Evolutionary conservation across 441 rosid species (phyloP).

Genomic region (Gossypium davidsonii): DNA sequence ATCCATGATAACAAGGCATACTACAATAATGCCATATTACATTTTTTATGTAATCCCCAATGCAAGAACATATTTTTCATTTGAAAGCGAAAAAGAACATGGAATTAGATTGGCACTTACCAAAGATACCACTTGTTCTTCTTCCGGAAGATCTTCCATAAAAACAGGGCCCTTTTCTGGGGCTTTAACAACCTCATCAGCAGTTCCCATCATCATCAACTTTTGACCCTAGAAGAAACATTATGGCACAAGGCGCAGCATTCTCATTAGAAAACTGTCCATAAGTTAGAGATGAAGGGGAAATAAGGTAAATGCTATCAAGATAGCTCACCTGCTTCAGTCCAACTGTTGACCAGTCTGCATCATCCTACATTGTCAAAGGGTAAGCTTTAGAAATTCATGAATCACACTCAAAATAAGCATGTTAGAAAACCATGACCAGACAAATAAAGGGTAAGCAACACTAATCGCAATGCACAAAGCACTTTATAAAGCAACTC

Average conservation of each 20-base stretch:
- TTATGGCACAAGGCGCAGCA: background rate
- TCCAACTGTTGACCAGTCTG: conserved; percentile 83
- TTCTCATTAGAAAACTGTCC: background rate
- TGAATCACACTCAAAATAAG: background rate
- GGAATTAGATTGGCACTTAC: conserved; percentile 29
- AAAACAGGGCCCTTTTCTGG: conserved; percentile 92
- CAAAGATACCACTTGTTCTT: conserved; percentile 66
- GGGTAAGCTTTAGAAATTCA: background rate
- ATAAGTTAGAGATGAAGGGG: background rate
- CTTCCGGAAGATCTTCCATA: conserved; percentile 92
- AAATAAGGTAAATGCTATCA: background rate
- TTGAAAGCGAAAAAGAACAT: conserved; percentile 12
- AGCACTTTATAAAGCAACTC: background rate
- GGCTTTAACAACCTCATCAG: conserved; percentile 87
- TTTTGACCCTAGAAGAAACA: conserved; percentile 67
- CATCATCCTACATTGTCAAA: conserved; percentile 67
- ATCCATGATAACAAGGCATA: background rate
- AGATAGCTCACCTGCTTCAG: conserved; percentile 56
- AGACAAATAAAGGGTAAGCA: background rate
- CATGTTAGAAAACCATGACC: background rate
- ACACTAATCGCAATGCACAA: background rate
- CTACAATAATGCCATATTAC: conserved; percentile 4
- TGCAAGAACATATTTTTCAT: background rate
- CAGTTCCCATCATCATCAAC: conserved; percentile 99
- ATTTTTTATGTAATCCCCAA: background rate